Evolutionary conservation across 164 flowering plant species (phyloP), one percentile per base, ranked within the genome.

Genomic region (Piper longum): DNA sequence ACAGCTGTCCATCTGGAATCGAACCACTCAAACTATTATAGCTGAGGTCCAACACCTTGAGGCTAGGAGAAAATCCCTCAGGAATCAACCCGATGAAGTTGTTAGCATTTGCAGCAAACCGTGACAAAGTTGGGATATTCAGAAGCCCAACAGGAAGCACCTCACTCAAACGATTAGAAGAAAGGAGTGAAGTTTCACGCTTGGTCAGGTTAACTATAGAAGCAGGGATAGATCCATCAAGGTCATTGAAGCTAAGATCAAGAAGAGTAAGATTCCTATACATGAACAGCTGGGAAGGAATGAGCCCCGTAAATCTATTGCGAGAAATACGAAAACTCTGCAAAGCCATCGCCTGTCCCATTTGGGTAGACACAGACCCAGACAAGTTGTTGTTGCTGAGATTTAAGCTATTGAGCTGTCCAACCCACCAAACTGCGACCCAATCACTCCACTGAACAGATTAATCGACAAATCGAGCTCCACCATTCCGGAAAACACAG

Each of bases 81-180:
- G 95, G 89, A 67, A 87, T 74, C 0, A 36, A 13, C 36, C 91
- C 95, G 12, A 3, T 45, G 55, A 87, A 78, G 0, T 13, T 18
- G 60, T 88, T 88, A 62, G 68, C 77, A 64, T 85, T 72, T 0
- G 95, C 95, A 4, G 85, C 81, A 64, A 88, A 85, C n/a, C 88
- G 66, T 7, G 41, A 16, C 17, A 88, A 71, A 5, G 83, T 67
- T 56, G 19, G n/a, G 52, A 82, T 75, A 13, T 36, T 72, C 14
- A 72, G 59, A 60, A 88, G 70, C 41, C 5, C 56, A 6, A 2
- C 16, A 9, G 95, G 91, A 70, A 88, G 74, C 64, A n/a, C 63
- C 19, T 89, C 91, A 60, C 0, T 64, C 42, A 88, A 67, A 17
- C 43, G 2, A 66, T 85, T 88, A 12, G 72, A 3, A 43, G 91